A percentile compares a stretch with the other conserved stretches of the same genome.
Evolutionary conservation across 495 filamentous ascomycete genomes (phyloP).

Genomic region (Aspergillus homomorphus): DNA sequence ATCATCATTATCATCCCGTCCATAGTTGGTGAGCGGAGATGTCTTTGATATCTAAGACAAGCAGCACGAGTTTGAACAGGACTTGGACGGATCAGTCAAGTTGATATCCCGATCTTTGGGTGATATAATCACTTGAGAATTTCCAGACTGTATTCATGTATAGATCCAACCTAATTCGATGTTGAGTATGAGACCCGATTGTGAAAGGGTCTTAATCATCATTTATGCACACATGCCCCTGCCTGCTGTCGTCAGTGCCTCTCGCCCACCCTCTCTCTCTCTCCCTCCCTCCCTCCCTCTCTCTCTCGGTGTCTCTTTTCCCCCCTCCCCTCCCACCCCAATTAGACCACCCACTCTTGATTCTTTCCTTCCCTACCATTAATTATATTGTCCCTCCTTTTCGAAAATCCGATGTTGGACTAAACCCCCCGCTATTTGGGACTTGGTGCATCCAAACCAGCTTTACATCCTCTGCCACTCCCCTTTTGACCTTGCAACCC

Average conservation of each 20-base stretch:
- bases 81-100: too few relatives aligned
- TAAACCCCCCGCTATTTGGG: not conserved
- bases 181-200: too few relatives aligned
- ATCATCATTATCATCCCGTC: too few relatives aligned
- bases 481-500: not conserved
- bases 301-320: not conserved
- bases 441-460: not conserved
- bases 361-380: not conserved
- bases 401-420: not conserved
- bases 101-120: too few relatives aligned
- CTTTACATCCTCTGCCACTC: not conserved
- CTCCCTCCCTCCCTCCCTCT: not conserved
- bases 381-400: not conserved
- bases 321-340: not conserved
- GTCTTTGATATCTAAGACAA: too few relatives aligned
- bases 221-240: not conserved
- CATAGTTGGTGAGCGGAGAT: too few relatives aligned
- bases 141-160: too few relatives aligned
- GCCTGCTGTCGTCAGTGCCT: constrained; percentile 4
- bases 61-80: too few relatives aligned
- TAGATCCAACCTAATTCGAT: too few relatives aligned
- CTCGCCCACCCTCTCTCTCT: not conserved
- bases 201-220: not conserved
- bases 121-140: too few relatives aligned
- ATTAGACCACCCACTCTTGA: not conserved